These are phyloP conservation scores for Solanum corneliomulleri DNA, from an alignment of 257 asterid species.

Conservation along the genomic window DNA sequence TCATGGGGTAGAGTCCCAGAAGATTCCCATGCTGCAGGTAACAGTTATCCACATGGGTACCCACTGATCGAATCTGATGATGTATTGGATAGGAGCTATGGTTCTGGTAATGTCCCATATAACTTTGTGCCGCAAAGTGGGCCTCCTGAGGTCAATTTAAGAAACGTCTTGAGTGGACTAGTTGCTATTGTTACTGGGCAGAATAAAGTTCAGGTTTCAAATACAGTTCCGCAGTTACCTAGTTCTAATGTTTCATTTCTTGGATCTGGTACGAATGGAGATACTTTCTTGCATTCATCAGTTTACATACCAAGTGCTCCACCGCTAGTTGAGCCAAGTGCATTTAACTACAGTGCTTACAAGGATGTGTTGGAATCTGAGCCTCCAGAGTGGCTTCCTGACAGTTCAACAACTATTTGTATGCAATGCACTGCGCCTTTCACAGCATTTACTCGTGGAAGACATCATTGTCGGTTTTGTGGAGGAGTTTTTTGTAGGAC, in stretches of 20 bases:
- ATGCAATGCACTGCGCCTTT: constrained; percentile 91
- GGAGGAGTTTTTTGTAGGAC: constrained; percentile 88
- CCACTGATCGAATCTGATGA: constrained; percentile 37
- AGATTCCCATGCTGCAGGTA: not conserved
- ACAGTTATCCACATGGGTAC: constrained; percentile 24
- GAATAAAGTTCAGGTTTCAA: constrained; percentile 28
- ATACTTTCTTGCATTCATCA: constrained; percentile 70
- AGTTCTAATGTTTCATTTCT: constrained; percentile 75
- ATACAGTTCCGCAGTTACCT: constrained; percentile 32
- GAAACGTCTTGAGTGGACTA: constrained; percentile 71
- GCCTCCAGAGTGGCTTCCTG: constrained; percentile 99
- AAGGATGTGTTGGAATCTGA: constrained; percentile 91
- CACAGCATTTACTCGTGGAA: constrained; percentile 88
- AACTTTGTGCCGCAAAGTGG: constrained; percentile 23
- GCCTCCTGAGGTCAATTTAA: constrained; percentile 84
- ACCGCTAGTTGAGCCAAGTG: constrained; percentile 64
- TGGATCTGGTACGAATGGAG: constrained; percentile 81
- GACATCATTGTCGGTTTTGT: constrained; percentile 98
- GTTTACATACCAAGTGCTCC: constrained; percentile 98
- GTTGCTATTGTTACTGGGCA: constrained; percentile 66
- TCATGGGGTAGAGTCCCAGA: not conserved
- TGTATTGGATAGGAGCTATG: constrained; percentile 43
- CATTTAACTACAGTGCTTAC: constrained; percentile 49
- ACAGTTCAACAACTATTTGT: constrained; percentile 66
- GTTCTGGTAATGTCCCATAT: constrained; percentile 46